A percentile compares a stretch with the other conserved stretches of the same genome.
phyloP scores from a whole-genome alignment of 192 early-diverging fungal genomes.

The Mortierella antarctica region DNA sequence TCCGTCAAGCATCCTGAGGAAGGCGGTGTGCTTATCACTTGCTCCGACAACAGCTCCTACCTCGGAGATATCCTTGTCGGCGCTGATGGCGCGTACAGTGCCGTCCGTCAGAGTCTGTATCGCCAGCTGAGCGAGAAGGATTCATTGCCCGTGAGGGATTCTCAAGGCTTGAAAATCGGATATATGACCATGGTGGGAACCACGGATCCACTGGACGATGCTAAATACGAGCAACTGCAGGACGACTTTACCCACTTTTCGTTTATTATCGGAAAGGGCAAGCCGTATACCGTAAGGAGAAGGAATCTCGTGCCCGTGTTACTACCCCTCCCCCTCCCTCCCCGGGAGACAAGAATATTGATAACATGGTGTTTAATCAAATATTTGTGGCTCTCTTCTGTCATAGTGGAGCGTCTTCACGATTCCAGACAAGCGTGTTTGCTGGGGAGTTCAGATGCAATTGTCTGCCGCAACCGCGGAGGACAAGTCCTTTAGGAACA shows the following conservation, averaged over 20 bases:
- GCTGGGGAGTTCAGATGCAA: conserved; percentile 31
- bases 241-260: conserved; percentile 28
- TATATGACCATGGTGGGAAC: conserved; percentile 46
- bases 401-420: conserved; percentile 30
- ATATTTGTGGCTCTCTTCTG: not conserved
- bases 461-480: conserved; percentile 1
- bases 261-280: conserved; percentile 29
- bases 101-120: conserved; percentile 25
- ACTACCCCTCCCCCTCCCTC: not conserved
- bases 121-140: conserved; percentile 2
- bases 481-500: conserved; percentile 20
- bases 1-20: conserved; percentile 25
- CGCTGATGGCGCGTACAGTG: conserved; percentile 44
- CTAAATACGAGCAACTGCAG: conserved; percentile 11
- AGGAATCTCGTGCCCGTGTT: too few species aligned
- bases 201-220: conserved; percentile 29
- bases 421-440: conserved; percentile 21
- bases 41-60: conserved; percentile 29
- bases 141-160: conserved; percentile 14
- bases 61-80: conserved; percentile 39
- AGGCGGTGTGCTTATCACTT: conserved; percentile 19
- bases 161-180: conserved; percentile 20
- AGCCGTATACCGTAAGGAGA: conserved; percentile 36
- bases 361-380: too few species aligned
- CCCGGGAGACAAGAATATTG: too few species aligned